Base-by-base conservation (phyloP, 495 filamentous ascomycete genomes). In the Podospora appendiculata region DNA sequence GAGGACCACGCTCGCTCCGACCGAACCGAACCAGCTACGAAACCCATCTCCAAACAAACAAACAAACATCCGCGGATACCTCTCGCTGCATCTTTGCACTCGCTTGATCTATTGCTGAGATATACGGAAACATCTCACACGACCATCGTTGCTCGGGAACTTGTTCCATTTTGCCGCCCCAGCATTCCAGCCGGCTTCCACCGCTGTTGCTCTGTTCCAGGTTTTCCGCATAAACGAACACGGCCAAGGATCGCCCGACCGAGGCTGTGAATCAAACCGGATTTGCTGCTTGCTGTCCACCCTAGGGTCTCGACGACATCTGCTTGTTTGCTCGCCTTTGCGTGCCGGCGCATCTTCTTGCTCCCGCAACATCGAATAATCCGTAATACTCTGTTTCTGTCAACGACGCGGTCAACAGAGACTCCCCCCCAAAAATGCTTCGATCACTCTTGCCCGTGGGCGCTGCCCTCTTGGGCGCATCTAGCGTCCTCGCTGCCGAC, bases 401-500 rank as follows among this genome's bases (percentile, higher is more conserved):
- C n/a, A 17, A 11, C 25, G 5, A 25, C 2, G 25, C 25, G 25
- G 25, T 25, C 25, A 25, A 25, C 25, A 25, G 25, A 25, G 25
- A 25, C 36, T 2, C 7, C 33, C 38, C 10, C 45, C 38, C n/a
- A n/a, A 58, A 47, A 48, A 74, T 73, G 72, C 41, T 72, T 40
- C 70, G 59, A 40, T 60, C 58, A 3, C 40, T 74, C 47, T 55
- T 71, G 17, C 56, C 66, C 10, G 6, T 72, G 57, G 71, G 64
- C 52, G 59, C 66, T 42, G 70, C 64, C 64, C 59, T 72, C n/a
- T 58, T 76, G 42, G 67, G 70, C 55, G 70, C 68, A 8, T 61
- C 67, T 4, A 48, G 51, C 41, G 73, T 72, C 14, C 54, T 74
- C 33, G 73, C 70, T 32, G 53, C 53, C 25, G 53, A 58, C 32